Percentiles rank a stretch among this genome's conserved stretches.
Conservation (phyloP, 352 stramenopile genomes). For the Globisporangium barbulae region DNA sequence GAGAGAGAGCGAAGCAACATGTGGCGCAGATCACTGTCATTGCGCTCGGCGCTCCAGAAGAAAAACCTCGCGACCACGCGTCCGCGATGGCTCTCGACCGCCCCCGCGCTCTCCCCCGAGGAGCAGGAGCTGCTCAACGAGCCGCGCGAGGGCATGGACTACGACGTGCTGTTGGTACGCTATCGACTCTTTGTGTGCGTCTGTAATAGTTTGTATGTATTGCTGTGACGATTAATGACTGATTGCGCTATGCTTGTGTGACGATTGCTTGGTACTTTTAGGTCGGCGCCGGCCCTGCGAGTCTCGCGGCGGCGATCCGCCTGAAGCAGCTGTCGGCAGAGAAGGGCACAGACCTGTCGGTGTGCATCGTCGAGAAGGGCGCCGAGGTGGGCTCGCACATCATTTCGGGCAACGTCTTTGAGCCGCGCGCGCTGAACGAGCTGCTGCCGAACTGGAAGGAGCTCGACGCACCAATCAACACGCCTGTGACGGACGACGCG, state of each 20-base stretch:
- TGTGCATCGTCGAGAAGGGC: constrained; percentile 96
- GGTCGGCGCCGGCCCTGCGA: constrained; percentile 85
- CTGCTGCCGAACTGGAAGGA: constrained; percentile 96
- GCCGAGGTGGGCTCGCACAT: constrained; percentile 98
- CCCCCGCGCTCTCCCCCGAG: constrained; percentile 37
- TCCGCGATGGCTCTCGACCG: constrained; percentile 36
- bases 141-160: constrained; percentile 94
- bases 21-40: constrained; percentile 10
- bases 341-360: constrained; percentile 92
- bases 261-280: constrained; percentile 9
- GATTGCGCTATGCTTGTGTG: background rate
- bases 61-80: constrained; percentile 13
- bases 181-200: background rate
- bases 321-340: constrained; percentile 96
- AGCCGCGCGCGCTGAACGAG: constrained; percentile 95
- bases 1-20: background rate
- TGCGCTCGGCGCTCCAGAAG: constrained; percentile 12
- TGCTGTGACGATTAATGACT: background rate
- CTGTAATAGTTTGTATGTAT: background rate
- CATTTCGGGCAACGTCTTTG: constrained; percentile 98
- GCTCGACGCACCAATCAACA: constrained; percentile 86
- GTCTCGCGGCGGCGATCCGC: constrained; percentile 95
- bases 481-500: constrained; percentile 92
- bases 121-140: constrained; percentile 68
- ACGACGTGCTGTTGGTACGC: constrained; percentile 98